Conservation (phyloP, 495 filamentous ascomycete genomes). For the Penicillium paradoxum region DNA sequence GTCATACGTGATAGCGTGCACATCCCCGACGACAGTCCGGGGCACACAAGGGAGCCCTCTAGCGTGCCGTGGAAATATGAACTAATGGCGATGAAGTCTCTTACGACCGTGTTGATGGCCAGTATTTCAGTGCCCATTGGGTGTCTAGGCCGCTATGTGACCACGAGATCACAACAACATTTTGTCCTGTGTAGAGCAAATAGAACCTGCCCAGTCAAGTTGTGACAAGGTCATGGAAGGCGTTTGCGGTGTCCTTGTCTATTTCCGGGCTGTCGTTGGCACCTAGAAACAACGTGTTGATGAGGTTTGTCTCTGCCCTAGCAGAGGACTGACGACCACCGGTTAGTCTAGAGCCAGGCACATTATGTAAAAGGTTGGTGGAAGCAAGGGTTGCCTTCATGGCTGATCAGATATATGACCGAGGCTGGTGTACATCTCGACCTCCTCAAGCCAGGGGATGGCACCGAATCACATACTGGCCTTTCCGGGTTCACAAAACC, state of each 20-base stretch:
- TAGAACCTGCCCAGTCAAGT: not conserved
- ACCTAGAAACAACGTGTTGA: not conserved
- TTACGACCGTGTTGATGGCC: constrained; percentile 40
- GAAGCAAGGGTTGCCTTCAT: not conserved
- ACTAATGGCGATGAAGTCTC: constrained; percentile 40
- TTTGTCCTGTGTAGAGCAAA: constrained; percentile 20
- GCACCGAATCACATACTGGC: not conserved
- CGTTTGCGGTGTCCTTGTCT: not conserved
- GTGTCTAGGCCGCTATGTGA: constrained; percentile 44
- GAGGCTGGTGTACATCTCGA: not conserved
- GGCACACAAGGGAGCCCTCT: constrained; percentile 24
- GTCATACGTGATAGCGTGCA: constrained; percentile 35
- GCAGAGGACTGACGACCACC: not conserved
- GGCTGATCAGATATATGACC: not conserved
- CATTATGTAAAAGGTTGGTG: not conserved
- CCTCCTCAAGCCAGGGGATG: not conserved
- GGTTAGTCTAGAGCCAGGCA: not conserved
- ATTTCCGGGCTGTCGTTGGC: not conserved
- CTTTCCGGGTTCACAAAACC: not conserved
- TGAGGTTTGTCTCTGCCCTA: not conserved
- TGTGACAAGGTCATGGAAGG: not conserved
- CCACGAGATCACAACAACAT: constrained; percentile 42
- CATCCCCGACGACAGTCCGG: constrained; percentile 12
- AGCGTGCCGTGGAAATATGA: constrained; percentile 45
- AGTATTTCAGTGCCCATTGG: constrained; percentile 52